These are phyloP conservation scores for Saussurea involucrata DNA, from an alignment of 129 eudicot species.

Conservation along the genomic window DNA sequence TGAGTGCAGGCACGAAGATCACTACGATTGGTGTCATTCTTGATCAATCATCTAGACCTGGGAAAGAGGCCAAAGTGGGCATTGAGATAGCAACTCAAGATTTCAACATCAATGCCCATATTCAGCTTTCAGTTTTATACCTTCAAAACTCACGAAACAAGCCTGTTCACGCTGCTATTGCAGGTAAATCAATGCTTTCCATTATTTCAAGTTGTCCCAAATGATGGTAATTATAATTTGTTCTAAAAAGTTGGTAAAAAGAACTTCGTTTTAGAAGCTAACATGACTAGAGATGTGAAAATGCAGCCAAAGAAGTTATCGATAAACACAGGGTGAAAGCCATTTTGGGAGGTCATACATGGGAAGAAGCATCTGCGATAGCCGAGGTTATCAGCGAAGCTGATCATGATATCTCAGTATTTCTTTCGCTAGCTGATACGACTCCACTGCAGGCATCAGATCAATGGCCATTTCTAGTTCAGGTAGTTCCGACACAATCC, in stretches of 20 bases:
- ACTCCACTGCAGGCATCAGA: slow-evolving; percentile 23
- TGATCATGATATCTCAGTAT: slow-evolving; percentile 22
- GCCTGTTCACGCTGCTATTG: slow-evolving; percentile 36
- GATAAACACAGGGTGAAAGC: slow-evolving; percentile 32
- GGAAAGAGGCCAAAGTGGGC: slow-evolving; percentile 45
- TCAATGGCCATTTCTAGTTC: slow-evolving; percentile 39
- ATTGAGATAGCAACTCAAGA: slow-evolving; percentile 50
- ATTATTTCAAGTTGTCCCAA: neutral
- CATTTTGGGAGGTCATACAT: slow-evolving; percentile 50
- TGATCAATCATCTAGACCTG: slow-evolving; percentile 38
- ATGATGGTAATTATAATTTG: neutral
- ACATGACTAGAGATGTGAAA: neutral
- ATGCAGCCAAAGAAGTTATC: slow-evolving; percentile 14
- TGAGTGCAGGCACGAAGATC: neutral
- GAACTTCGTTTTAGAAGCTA: too few relatives aligned
- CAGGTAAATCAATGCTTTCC: slow-evolving; percentile 27
- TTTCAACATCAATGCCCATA: slow-evolving; percentile 3
- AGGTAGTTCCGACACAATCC: slow-evolving; percentile 26
- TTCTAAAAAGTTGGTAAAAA: too few relatives aligned
- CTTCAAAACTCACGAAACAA: slow-evolving; percentile 25
- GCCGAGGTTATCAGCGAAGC: slow-evolving; percentile 27
- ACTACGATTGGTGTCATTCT: slow-evolving; percentile 29
- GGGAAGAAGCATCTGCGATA: slow-evolving; percentile 44
- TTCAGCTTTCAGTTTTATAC: slow-evolving; percentile 12
- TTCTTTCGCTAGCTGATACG: slow-evolving; percentile 33